These are phyloP conservation scores for Babesia caballi DNA, from an alignment of 169 alveolate genomes.

Conservation along the genomic window DNA sequence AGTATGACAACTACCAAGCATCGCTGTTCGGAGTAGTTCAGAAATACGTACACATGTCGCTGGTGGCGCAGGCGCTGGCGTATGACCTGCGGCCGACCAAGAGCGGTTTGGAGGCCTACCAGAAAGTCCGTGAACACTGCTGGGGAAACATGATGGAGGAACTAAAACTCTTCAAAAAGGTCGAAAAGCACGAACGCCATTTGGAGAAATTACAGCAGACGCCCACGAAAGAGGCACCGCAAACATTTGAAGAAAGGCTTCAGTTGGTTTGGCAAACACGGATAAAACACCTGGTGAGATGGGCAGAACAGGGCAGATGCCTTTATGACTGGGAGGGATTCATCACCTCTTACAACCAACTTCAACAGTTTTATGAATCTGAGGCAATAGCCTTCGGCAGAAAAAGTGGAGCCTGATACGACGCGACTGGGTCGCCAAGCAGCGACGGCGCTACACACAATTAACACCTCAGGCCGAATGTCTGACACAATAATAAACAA, in stretches of 20 bases:
- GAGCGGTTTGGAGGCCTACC: neutral
- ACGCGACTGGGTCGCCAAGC: neutral
- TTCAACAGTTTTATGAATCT: neutral
- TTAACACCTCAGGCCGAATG: too few species aligned
- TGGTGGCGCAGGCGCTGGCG: conserved; percentile 4
- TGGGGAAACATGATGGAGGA: conserved; percentile 15
- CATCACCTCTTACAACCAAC: neutral
- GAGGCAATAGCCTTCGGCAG: neutral
- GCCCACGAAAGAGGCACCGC: neutral
- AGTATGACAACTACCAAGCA: neutral
- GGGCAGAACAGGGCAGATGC: neutral
- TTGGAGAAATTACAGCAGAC: neutral
- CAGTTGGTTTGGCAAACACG: neutral
- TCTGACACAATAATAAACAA: too few species aligned
- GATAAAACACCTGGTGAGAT: neutral
- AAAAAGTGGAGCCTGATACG: neutral
- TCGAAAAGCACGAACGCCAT: neutral
- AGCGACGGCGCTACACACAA: too few species aligned
- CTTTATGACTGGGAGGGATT: conserved; percentile 3
- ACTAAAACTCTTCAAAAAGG: neutral
- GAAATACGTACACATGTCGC: neutral
- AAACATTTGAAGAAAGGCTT: neutral
- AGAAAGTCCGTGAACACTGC: neutral
- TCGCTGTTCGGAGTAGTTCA: neutral
- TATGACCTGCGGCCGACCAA: neutral